A percentile compares a stretch with the other conserved stretches of the same genome.
phyloP scores from a whole-genome alignment of 2,329 filamentous ascomycete genomes.

The Aspergillus pseudoglaucus region DNA sequence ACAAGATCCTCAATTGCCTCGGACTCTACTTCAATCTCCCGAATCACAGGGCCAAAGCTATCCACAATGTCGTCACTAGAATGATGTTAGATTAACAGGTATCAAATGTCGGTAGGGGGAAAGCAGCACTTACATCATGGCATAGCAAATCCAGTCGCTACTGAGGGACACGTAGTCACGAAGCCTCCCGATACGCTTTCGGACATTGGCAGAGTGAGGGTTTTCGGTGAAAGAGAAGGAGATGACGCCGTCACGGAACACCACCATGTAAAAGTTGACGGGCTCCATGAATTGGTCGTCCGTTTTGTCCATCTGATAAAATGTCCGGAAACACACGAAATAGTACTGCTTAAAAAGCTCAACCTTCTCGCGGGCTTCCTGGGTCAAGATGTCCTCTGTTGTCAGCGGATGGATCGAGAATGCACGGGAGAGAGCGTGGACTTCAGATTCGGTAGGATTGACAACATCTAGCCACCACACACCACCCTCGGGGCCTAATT shows the following conservation, averaged over 20 bases:
- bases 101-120: neutral
- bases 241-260: slow-evolving; percentile 89
- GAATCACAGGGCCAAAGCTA: slow-evolving; percentile 84
- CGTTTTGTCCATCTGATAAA: slow-evolving; percentile 72
- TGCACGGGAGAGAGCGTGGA: slow-evolving; percentile 80
- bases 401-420: slow-evolving; percentile 95
- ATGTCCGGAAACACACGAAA: slow-evolving; percentile 95
- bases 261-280: slow-evolving; percentile 93
- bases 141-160: slow-evolving; percentile 98
- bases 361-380: slow-evolving; percentile 96
- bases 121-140: slow-evolving; percentile 66
- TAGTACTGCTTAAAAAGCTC: slow-evolving; percentile 97
- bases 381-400: slow-evolving; percentile 89
- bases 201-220: slow-evolving; percentile 78
- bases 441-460: slow-evolving; percentile 81
- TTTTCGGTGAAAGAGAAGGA: slow-evolving; percentile 92
- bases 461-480: slow-evolving; percentile 99
- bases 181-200: slow-evolving; percentile 82
- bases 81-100: slow-evolving; percentile 5
- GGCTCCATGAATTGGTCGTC: slow-evolving; percentile 83
- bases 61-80: slow-evolving; percentile 90
- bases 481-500: slow-evolving; percentile 62
- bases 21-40: slow-evolving; percentile 77
- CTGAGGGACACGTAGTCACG: slow-evolving; percentile 93
- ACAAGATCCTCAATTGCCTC: slow-evolving; percentile 94